phyloP scores from a whole-genome alignment of 345 rosid genomes.

The Citrus maxima region DNA sequence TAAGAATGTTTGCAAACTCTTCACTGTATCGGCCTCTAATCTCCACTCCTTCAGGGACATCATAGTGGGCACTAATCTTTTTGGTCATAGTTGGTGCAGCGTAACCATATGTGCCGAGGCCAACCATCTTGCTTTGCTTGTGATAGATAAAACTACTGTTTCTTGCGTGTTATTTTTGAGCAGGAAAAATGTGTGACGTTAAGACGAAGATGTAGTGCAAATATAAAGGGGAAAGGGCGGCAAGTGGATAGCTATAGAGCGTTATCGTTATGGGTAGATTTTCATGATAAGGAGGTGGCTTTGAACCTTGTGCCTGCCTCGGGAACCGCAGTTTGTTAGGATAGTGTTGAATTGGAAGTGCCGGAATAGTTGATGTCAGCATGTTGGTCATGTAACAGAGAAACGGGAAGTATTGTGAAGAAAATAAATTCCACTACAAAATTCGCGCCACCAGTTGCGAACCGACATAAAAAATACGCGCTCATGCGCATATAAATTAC shows the following conservation, averaged over 20 bases:
- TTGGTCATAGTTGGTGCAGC: slow-evolving; percentile 8
- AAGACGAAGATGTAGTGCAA: neutral
- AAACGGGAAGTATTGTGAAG: neutral
- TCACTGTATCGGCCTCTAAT: slow-evolving; percentile 67
- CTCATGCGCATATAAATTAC: neutral
- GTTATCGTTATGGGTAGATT: slow-evolving; percentile 17
- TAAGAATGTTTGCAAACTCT: slow-evolving; percentile 61
- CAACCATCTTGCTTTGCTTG: slow-evolving; percentile 16
- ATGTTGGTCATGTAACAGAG: neutral
- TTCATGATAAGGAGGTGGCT: neutral
- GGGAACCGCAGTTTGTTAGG: slow-evolving; percentile 16
- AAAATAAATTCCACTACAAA: neutral
- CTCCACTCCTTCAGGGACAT: slow-evolving; percentile 73
- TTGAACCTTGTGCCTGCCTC: slow-evolving; percentile 30
- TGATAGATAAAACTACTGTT: neutral
- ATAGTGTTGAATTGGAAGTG: neutral
- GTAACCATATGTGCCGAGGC: slow-evolving; percentile 5
- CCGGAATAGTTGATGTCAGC: no score
- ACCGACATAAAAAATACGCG: neutral
- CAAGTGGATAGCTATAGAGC: slow-evolving; percentile 22
- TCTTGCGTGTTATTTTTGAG: neutral
- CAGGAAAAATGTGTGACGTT: neutral
- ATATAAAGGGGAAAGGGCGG: slow-evolving; percentile 14
- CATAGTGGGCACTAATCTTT: slow-evolving; percentile 34
- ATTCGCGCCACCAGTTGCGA: neutral